A percentile compares a stretch with the other conserved stretches of the same genome.
Conservation (phyloP, 176 grass and related monocot species). For the Microstegium vimineum region DNA sequence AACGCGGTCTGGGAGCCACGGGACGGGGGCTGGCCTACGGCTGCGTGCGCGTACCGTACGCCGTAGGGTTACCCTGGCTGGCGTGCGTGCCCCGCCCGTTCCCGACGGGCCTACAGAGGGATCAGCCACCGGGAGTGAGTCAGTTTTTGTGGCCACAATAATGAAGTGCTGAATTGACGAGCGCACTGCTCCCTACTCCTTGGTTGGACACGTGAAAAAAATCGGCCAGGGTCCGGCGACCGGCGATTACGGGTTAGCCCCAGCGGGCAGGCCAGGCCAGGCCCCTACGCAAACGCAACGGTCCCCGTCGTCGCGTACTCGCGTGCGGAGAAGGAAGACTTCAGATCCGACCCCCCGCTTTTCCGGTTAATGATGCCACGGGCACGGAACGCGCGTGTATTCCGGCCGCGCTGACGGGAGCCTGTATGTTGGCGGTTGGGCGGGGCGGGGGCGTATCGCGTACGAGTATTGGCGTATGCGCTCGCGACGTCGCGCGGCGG, state of each 20-base stretch:
- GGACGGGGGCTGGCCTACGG: neutral
- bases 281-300: neutral
- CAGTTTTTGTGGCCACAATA: constrained; percentile 6
- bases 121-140: neutral
- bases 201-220: neutral
- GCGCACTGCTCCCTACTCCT: neutral
- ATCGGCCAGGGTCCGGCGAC: neutral
- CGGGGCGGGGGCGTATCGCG: neutral
- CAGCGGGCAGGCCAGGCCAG: neutral
- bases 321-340: neutral
- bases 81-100: neutral
- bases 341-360: neutral
- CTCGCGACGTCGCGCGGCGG: neutral
- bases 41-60: too few species aligned
- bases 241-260: neutral
- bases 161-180: neutral
- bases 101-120: neutral
- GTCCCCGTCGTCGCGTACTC: neutral
- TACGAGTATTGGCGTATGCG: neutral
- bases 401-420: neutral
- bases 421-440: neutral
- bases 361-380: neutral
- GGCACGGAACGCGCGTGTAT: neutral
- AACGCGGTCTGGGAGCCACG: neutral
- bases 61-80: neutral